Base-by-base conservation (phyloP, 805 yeast species). In the Monosporozyma servazzii region DNA sequence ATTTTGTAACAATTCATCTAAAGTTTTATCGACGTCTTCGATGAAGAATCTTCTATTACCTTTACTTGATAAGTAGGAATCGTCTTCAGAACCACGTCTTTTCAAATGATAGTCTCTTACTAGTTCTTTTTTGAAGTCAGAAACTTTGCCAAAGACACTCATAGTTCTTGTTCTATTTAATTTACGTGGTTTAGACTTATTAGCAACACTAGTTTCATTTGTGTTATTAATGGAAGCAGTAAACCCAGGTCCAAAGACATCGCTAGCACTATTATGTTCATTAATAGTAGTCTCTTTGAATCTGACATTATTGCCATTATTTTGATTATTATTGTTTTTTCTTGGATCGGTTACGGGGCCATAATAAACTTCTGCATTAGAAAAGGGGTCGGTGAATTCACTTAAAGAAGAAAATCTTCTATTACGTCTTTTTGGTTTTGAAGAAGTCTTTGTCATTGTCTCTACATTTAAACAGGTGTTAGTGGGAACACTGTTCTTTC, bases 1-100 rank as follows among this genome's bases (percentile, higher is more conserved):
- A 57, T 77, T 80, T 30, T 74, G 76, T 52, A 89, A 71, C 44
- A 90, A 73, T 56, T 85, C 84, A 8, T 77, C 70, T 48, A 89
- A 71, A 1, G 96, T 87, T 31, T 76, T 67, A 59, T 87, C 85
- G 25, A 90, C 86, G 64, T 88, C 85, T 56, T 78, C 75, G 53
- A 89, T 86, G 62, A 84, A 80, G 62, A 86, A 87, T 60, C 63
- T 52, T 46, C 72, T 63, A 23, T 68, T 71, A 21, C 75, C 71
- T 48, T 65, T 60, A 42, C 71, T 69, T 6, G 66, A 58, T 44
- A 66, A 45, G 13, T 66, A 68, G 0, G 76, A 65, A 48, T 75
- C 80, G 61, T 80, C 85, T 45, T 75, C 76, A 3, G 83, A 78
- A 0, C 76, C 80, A 56, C 85, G 69, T 64, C 84, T 73, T 54